These are phyloP conservation scores for Quercus rubra DNA, from an alignment of 306 rosid genomes.

Conservation along the genomic window DNA sequence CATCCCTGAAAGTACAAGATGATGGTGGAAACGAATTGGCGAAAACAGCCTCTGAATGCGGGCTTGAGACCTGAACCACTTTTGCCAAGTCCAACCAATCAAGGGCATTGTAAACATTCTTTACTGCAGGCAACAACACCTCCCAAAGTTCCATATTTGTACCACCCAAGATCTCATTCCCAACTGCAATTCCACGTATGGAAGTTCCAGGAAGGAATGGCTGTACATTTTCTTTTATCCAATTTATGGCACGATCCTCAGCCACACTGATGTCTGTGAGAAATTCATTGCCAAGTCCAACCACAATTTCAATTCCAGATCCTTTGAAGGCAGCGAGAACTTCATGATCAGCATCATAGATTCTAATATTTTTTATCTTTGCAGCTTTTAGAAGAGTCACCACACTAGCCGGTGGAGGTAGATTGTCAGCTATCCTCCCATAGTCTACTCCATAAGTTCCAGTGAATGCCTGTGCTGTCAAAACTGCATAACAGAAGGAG, in stretches of 20 bases:
- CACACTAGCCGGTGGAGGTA: slow-evolving; percentile 73
- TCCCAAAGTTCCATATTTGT: slow-evolving; percentile 54
- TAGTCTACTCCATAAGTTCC: slow-evolving; percentile 94
- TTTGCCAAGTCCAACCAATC: slow-evolving; percentile 37
- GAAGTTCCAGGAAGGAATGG: slow-evolving; percentile 71
- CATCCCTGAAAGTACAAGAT: slow-evolving; percentile 69
- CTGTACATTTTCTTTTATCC: slow-evolving; percentile 83
- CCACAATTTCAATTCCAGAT: slow-evolving; percentile 60
- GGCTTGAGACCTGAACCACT: slow-evolving; percentile 69
- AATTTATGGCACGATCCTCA: slow-evolving; percentile 80
- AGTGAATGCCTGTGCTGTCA: slow-evolving; percentile 34
- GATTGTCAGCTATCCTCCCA: slow-evolving; percentile 75
- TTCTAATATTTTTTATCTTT: slow-evolving; percentile 67
- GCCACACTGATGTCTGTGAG: slow-evolving; percentile 54
- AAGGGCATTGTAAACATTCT: slow-evolving; percentile 65
- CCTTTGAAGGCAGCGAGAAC: slow-evolving; percentile 79
- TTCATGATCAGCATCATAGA: slow-evolving; percentile 64
- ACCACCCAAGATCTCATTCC: slow-evolving; percentile 80
- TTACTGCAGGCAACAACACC: slow-evolving; percentile 66
- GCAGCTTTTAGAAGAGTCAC: slow-evolving; percentile 88
- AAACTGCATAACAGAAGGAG: slow-evolving; percentile 20
- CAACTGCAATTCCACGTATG: slow-evolving; percentile 73
- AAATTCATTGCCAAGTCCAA: slow-evolving; percentile 55
- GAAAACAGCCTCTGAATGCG: slow-evolving; percentile 93
- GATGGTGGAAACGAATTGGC: slow-evolving; percentile 87